These are phyloP conservation scores for Angophora floribunda DNA, from an alignment of 345 rosid genomes.

Conservation along the genomic window DNA sequence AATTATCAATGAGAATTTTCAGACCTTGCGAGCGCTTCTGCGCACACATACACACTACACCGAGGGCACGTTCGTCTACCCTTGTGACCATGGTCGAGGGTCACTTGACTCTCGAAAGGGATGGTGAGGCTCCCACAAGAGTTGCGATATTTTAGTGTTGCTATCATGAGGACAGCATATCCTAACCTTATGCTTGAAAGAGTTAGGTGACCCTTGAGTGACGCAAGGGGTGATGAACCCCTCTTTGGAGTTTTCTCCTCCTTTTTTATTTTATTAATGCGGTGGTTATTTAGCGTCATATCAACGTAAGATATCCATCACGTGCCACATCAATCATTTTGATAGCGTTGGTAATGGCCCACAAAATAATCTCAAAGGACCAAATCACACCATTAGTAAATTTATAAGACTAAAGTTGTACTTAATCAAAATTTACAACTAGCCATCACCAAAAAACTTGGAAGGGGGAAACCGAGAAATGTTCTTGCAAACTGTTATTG, in stretches of 20 bases:
- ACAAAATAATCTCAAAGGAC: too few species aligned
- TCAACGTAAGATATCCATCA: too few species aligned
- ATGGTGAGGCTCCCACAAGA: too few species aligned
- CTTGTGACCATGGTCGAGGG: not conserved
- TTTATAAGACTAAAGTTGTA: not conserved
- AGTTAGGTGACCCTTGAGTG: not conserved
- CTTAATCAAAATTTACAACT: too few species aligned
- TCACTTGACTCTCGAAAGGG: not conserved
- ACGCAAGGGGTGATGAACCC: too few species aligned
- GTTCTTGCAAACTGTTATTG: not conserved
- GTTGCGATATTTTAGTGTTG: rapidly evolving
- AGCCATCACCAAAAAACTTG: not conserved
- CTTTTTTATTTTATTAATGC: too few species aligned
- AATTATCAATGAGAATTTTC: not conserved
- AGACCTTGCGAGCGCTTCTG: not conserved
- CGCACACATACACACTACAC: too few species aligned
- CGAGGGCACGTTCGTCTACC: not conserved
- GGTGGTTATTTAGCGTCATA: too few species aligned
- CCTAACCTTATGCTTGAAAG: not conserved
- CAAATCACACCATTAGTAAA: too few species aligned
- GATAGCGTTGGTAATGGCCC: too few species aligned
- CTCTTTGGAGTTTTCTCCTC: too few species aligned
- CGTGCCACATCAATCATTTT: too few species aligned
- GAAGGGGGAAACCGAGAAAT: not conserved
- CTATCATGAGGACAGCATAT: not conserved